Percentiles rank a stretch among this genome's conserved stretches.
phyloP scores from a whole-genome alignment of 2,329 filamentous ascomycete genomes.

The Dactylellina cionopaga region DNA sequence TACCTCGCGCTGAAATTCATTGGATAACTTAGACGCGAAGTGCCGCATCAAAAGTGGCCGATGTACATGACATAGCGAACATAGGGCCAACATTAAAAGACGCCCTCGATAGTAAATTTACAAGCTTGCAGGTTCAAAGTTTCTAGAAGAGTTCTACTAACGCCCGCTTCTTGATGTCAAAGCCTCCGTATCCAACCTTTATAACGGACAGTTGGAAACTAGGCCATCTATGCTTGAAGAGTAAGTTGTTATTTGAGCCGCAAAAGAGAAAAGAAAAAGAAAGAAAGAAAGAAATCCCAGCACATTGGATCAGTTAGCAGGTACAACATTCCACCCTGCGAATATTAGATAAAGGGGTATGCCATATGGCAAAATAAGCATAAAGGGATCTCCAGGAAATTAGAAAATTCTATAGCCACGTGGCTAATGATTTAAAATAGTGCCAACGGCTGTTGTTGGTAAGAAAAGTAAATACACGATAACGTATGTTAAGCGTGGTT shows the following conservation, averaged over 20 bases:
- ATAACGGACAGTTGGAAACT: not conserved
- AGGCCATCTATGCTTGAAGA: not conserved
- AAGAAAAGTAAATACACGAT: too few relatives aligned
- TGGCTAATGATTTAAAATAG: not conserved
- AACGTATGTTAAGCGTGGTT: too few relatives aligned
- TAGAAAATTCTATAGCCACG: not conserved
- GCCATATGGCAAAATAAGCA: not conserved
- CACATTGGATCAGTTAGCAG: not conserved
- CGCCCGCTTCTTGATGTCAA: not conserved
- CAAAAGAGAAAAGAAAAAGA: conserved; percentile 3
- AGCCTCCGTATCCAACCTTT: not conserved
- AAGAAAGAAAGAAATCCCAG: conserved; percentile 9
- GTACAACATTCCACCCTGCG: not conserved
- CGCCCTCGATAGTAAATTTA: not conserved
- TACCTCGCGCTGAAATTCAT: not conserved
- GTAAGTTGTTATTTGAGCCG: not conserved
- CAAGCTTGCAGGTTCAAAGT: not conserved
- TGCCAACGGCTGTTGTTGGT: not conserved
- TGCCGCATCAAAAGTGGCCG: not conserved
- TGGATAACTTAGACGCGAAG: not conserved
- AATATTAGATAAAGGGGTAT: not conserved
- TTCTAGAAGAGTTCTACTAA: not conserved
- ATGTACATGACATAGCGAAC: not conserved
- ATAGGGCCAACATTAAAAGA: not conserved
- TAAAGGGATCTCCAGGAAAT: not conserved